Evolutionary conservation across 805 yeast genomes (phyloP).

Genomic region (Metschnikowia continentalis): DNA sequence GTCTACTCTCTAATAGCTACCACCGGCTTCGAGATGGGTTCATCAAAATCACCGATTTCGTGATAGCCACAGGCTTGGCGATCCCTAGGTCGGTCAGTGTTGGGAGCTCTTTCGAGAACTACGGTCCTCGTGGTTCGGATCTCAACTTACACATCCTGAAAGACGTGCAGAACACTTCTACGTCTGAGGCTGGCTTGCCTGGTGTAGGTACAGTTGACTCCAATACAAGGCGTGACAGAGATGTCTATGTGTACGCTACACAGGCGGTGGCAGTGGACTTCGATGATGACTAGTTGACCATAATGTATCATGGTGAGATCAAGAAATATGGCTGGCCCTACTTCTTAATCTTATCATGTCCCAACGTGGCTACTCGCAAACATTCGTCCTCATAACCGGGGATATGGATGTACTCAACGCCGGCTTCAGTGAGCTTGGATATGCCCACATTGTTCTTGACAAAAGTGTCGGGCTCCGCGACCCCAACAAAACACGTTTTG

Average conservation of each 20-base stretch:
- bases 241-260: conserved; percentile 4
- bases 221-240: neutral
- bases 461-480: conserved; percentile 84
- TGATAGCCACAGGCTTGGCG: conserved; percentile 56
- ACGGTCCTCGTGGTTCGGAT: neutral
- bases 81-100: conserved; percentile 48
- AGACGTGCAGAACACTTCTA: neutral
- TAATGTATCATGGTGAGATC: neutral
- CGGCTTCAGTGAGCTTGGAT: conserved; percentile 47
- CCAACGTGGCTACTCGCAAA: conserved; percentile 65
- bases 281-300: neutral
- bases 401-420: conserved; percentile 70
- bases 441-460: conserved; percentile 71
- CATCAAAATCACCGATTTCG: conserved; percentile 46
- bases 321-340: neutral
- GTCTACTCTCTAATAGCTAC: conserved; percentile 2
- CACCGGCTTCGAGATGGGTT: conserved; percentile 29
- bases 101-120: conserved; percentile 9
- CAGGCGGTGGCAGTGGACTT: neutral
- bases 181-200: neutral
- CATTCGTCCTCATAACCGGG: conserved; percentile 79
- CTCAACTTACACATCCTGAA: neutral
- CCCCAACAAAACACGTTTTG: conserved; percentile 83
- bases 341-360: conserved; percentile 44
- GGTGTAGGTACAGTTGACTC: neutral